These are phyloP conservation scores for Coniosporium apollinis DNA, from an alignment of 495 filamentous ascomycete species.

Conservation along the genomic window DNA sequence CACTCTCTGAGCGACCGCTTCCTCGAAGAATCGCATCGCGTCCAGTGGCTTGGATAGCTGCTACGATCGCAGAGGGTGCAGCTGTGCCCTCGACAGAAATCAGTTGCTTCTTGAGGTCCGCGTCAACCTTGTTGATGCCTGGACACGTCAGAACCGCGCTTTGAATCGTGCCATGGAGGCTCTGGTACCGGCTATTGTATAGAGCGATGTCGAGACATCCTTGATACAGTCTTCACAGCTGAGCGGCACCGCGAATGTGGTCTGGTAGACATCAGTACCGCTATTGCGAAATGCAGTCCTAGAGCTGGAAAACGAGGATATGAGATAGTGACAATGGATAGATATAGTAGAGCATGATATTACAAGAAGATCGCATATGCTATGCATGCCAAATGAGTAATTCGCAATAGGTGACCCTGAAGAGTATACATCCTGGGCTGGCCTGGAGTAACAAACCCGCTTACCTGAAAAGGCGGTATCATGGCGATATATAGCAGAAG, in stretches of 20 bases:
- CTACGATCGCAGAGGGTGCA: conserved; percentile 73
- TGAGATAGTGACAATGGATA: no score
- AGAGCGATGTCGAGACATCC: conserved; percentile 58
- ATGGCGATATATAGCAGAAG: no score
- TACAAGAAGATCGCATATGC: no score
- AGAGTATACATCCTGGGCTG: no score
- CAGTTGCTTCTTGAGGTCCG: conserved; percentile 48
- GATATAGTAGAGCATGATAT: no score
- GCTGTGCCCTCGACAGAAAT: conserved; percentile 55
- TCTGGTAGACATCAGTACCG: conserved; percentile 43
- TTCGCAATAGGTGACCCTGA: no score
- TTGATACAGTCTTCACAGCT: conserved; percentile 76
- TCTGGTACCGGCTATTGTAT: conserved; percentile 47
- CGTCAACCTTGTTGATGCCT: conserved; percentile 51
- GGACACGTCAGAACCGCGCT: conserved; percentile 1
- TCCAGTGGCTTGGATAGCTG: conserved; percentile 76
- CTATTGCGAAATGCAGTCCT: no score
- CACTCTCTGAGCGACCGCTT: conserved; percentile 70
- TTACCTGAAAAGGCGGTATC: conserved; percentile 4
- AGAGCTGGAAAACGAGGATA: no score
- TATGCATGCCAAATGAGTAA: no score
- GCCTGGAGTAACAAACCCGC: no score
- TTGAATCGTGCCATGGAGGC: not conserved
- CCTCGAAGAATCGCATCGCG: conserved; percentile 89
- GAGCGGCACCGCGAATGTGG: conserved; percentile 88